Conservation (phyloP, 2,329 filamentous ascomycete genomes). For the Colletotrichum theobromicola region DNA sequence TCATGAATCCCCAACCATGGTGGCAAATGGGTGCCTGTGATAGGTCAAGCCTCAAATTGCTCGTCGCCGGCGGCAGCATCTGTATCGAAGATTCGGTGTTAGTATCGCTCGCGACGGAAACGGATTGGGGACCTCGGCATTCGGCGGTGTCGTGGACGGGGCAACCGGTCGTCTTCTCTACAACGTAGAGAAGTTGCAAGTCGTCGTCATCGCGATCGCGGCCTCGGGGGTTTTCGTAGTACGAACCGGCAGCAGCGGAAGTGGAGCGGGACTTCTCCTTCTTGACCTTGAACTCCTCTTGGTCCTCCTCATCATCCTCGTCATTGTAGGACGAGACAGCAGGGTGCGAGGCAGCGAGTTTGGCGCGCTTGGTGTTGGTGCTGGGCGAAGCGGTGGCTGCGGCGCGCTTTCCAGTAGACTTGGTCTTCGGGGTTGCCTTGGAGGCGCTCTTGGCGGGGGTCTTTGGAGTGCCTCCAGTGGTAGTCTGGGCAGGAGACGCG, state of each 20-base stretch:
- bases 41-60: not conserved
- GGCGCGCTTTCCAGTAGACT: conserved; percentile 9
- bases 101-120: conserved; percentile 18
- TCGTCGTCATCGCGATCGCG: conserved; percentile 18
- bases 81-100: conserved; percentile 12
- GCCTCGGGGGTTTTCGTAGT: not conserved
- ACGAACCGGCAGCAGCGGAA: conserved; percentile 4
- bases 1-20: conserved; percentile 3
- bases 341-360: conserved; percentile 11
- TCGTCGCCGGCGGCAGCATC: not conserved
- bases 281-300: conserved; percentile 6
- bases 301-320: conserved; percentile 6
- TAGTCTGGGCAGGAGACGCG: conserved; percentile 8
- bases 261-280: not conserved
- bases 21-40: not conserved
- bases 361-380: conserved; percentile 12
- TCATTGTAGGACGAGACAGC: conserved; percentile 6
- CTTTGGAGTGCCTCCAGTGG: conserved; percentile 18
- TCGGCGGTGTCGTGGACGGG: conserved; percentile 7
- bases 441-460: conserved; percentile 25
- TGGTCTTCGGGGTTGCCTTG: conserved; percentile 26
- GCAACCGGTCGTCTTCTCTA: conserved; percentile 14
- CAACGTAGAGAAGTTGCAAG: conserved; percentile 19
- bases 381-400: not conserved
- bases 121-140: not conserved